phyloP scores from a whole-genome alignment of 306 rosid genomes.

The Acacia confusa region DNA sequence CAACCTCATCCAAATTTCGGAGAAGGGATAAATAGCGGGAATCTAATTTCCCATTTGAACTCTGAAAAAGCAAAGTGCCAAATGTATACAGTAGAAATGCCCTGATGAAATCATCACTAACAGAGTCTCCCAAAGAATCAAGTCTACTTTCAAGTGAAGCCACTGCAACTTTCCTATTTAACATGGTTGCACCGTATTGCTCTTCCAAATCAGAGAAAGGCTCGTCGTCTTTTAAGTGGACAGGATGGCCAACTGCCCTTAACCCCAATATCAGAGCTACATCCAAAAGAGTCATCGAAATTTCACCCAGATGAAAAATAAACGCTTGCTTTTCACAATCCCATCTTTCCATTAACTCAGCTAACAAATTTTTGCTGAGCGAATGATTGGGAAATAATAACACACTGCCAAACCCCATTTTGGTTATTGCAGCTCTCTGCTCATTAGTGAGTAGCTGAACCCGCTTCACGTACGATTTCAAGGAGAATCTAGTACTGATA shows the following conservation, averaged over 20 bases:
- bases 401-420: slow-evolving; percentile 40
- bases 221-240: slow-evolving; percentile 31
- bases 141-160: slow-evolving; percentile 38
- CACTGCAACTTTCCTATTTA: slow-evolving; percentile 42
- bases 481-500: slow-evolving; percentile 36
- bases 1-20: slow-evolving; percentile 31
- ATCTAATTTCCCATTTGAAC: slow-evolving; percentile 44
- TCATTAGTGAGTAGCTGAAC: slow-evolving; percentile 38
- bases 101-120: slow-evolving; percentile 44
- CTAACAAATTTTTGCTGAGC: slow-evolving; percentile 33
- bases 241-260: slow-evolving; percentile 38
- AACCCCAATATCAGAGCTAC: slow-evolving; percentile 48
- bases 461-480: slow-evolving; percentile 31
- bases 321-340: slow-evolving; percentile 32
- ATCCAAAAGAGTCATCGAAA: slow-evolving; percentile 31
- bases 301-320: slow-evolving; percentile 28
- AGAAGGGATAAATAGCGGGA: slow-evolving; percentile 45
- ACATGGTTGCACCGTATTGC: slow-evolving; percentile 33
- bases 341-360: slow-evolving; percentile 50
- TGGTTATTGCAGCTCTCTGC: slow-evolving; percentile 30
- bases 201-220: slow-evolving; percentile 44
- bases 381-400: slow-evolving; percentile 38
- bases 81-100: slow-evolving; percentile 42
- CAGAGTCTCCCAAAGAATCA: slow-evolving; percentile 38
- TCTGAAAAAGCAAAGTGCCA: slow-evolving; percentile 38